phyloP scores from a whole-genome alignment of 2,329 filamentous ascomycete species.

The Diaporthe nobilis region DNA sequence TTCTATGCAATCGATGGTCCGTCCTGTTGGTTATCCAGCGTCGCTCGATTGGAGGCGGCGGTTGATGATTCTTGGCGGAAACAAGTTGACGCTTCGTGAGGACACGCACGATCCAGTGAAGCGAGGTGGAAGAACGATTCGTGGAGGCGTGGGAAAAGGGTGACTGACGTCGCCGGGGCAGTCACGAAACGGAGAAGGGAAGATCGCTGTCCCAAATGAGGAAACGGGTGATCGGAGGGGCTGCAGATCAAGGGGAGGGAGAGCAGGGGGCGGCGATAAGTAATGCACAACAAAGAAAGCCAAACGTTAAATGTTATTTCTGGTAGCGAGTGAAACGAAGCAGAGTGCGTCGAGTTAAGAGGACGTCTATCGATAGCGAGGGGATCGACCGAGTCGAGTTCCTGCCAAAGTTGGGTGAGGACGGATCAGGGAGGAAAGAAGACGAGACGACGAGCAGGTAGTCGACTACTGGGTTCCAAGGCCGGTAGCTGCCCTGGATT shows the following conservation, averaged over 20 bases:
- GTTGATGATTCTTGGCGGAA: background rate
- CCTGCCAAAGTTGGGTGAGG: conserved; percentile 6
- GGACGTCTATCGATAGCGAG: conserved; percentile 12
- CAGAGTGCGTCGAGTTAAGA: background rate
- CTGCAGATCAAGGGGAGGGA: conserved; percentile 35
- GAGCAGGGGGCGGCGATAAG: background rate
- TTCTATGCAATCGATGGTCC: background rate
- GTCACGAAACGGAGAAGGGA: conserved; percentile 29
- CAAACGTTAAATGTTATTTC: background rate
- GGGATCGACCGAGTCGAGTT: background rate
- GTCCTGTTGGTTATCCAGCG: background rate
- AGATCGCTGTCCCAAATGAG: conserved; percentile 31
- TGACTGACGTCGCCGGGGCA: conserved; percentile 37
- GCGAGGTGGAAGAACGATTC: background rate
- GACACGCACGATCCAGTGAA: background rate
- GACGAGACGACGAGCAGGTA: background rate
- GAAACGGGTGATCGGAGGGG: conserved; percentile 32
- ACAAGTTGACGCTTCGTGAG: background rate
- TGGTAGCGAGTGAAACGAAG: conserved; percentile 36
- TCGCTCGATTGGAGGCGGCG: background rate
- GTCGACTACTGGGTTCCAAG: background rate
- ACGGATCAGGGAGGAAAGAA: conserved; percentile 1
- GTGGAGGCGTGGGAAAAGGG: background rate
- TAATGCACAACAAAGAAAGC: background rate
- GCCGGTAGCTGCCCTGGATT: background rate